A percentile compares a stretch with the other conserved stretches of the same genome.
Conservation (phyloP, 2,329 filamentous ascomycete genomes). For the Colletotrichum eleusines region DNA sequence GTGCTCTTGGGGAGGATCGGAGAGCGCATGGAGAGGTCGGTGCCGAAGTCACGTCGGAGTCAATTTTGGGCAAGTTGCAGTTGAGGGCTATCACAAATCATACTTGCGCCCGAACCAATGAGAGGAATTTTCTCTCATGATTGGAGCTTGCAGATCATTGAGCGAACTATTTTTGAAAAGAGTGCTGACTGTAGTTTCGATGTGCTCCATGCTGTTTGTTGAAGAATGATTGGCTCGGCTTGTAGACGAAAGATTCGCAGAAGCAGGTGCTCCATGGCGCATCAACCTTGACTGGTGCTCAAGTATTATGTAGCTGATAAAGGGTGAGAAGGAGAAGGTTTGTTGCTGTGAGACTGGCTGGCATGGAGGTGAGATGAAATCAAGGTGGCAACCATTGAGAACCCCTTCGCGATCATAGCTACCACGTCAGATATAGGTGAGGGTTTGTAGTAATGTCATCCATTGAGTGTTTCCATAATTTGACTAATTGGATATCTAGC, state of each 20-base stretch:
- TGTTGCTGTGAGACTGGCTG: not conserved
- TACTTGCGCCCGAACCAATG: not conserved
- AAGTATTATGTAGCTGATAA: not conserved
- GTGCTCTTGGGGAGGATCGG: constrained; percentile 44
- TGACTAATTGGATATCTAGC: constrained; percentile 26
- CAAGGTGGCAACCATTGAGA: not conserved
- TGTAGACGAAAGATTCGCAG: not conserved
- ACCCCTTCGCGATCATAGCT: no score
- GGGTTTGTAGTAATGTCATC: not conserved
- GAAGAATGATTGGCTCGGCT: not conserved
- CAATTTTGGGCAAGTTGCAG: not conserved
- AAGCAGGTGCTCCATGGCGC: not conserved
- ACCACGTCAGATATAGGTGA: not conserved
- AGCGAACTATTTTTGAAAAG: no score
- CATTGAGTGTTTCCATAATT: not conserved
- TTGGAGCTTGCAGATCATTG: not conserved
- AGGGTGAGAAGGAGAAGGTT: not conserved
- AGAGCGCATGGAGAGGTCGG: constrained; percentile 44
- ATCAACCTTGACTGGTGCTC: not conserved
- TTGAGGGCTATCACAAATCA: not conserved
- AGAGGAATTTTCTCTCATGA: no score
- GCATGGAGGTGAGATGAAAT: not conserved
- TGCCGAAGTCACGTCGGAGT: not conserved
- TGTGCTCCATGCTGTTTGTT: not conserved
- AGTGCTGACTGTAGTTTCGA: not conserved